Evolutionary conservation across 345 rosid species (phyloP), one percentile per base, ranked within the genome.

Genomic region (Lepidium didymum): DNA sequence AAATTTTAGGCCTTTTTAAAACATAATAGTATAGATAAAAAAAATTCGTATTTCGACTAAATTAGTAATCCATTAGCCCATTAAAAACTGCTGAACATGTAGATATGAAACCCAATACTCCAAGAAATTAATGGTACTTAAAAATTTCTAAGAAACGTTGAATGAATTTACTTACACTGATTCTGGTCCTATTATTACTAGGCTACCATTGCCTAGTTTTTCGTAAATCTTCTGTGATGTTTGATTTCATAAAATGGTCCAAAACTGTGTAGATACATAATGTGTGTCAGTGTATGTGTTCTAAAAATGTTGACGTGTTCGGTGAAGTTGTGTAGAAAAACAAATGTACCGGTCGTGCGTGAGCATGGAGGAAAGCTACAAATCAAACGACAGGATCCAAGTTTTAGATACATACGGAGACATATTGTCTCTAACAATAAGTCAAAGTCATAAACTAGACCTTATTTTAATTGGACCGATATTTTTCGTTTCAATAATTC

Each of bases 361-460:
- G 66, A 68, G 74, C 66, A 75, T 75, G 74, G 70, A 62, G 60
- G 69, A 75, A 68, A 62, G 21, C 61, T 55, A 75, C 74, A 75
- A 68, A 68, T 68, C 66, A 14, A 50, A 51, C 73, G 70, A 75
- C 78, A 75, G 16, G 47, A 75, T 75, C 74, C 70, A 68, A 56
- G 41, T 55, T 62, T 55, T 62, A 38, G 74, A 69, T 62, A 34
- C 63, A 54, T 14, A 68, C 19, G 64, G 64, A 60, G 64, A 68
- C 68, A 54, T 47, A 29, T 55, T 75, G 78, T 68, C 70, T 56
- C 60, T 29, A 29, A 3, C 57, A 60, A 43, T 19, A n/a, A 56
- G 78, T 68, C 74, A 75, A 75, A 68, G 6, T 38, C 66, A 46
- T 29, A 8, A 12, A 21, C 54, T 0, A 29, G 6, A 5, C 33